Conservation (phyloP, 768 basidiomycete species). For the Leccinum truebloodii region DNA sequence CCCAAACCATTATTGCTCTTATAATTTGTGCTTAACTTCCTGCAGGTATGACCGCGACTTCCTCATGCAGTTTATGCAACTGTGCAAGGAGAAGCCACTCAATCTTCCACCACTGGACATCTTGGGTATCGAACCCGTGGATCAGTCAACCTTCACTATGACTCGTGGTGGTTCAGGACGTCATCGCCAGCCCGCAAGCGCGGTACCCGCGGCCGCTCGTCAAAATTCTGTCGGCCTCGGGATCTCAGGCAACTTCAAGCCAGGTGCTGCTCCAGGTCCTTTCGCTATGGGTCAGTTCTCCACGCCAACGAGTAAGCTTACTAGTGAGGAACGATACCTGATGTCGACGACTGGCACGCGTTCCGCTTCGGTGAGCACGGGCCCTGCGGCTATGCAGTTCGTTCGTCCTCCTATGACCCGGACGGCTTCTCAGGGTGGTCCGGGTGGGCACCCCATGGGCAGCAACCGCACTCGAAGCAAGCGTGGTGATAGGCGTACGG, state of each 20-base stretch:
- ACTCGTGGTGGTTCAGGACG: slow-evolving; percentile 67
- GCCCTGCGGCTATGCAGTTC: slow-evolving; percentile 48
- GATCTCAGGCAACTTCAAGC: slow-evolving; percentile 35
- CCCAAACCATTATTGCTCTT: neutral
- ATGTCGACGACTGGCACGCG: slow-evolving; percentile 45
- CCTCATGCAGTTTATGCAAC: slow-evolving; percentile 91
- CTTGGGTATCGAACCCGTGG: slow-evolving; percentile 84
- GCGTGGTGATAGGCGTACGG: slow-evolving; percentile 79
- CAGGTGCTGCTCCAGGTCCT: slow-evolving; percentile 26
- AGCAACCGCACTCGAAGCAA: slow-evolving; percentile 73
- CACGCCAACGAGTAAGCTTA: slow-evolving; percentile 54
- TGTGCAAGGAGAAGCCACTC: slow-evolving; percentile 96
- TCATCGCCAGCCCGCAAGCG: slow-evolving; percentile 47
- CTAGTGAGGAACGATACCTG: slow-evolving; percentile 70
- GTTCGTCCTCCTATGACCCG: slow-evolving; percentile 68
- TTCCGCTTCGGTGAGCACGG: slow-evolving; percentile 57
- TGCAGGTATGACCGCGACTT: slow-evolving; percentile 94
- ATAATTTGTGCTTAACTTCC: slow-evolving; percentile 8
- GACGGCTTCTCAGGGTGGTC: slow-evolving; percentile 64
- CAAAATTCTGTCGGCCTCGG: slow-evolving; percentile 54
- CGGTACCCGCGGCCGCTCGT: slow-evolving; percentile 45
- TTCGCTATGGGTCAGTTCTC: slow-evolving; percentile 72
- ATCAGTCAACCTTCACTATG: slow-evolving; percentile 51
- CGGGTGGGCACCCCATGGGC: slow-evolving; percentile 49
- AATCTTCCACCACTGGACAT: slow-evolving; percentile 85